phyloP scores from a whole-genome alignment of 805 yeast genomes.

The Saturnispora kantuleensis region DNA sequence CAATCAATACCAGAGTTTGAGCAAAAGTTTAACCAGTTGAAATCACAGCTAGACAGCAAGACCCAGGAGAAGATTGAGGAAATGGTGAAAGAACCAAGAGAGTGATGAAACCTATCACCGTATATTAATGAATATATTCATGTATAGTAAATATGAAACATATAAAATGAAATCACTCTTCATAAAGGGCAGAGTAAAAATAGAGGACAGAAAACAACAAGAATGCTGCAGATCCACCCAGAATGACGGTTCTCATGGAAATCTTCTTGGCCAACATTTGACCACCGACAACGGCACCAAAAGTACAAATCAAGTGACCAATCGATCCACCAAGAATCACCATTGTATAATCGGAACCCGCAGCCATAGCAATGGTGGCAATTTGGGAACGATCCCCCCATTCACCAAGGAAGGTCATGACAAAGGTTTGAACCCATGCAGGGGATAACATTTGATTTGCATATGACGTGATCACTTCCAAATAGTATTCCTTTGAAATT shows the following conservation, averaged over 20 bases:
- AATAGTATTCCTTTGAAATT: neutral
- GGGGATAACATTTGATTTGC: conserved; percentile 69
- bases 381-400: conserved; percentile 99
- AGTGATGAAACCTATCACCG: neutral
- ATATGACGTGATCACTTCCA: conserved; percentile 39
- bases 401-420: conserved; percentile 94
- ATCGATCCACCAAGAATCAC: conserved; percentile 82
- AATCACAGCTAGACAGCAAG: neutral
- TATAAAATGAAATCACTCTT: conserved; percentile 13
- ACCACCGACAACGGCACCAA: conserved; percentile 90
- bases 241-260: conserved; percentile 83
- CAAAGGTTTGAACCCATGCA: conserved; percentile 85
- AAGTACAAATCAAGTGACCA: conserved; percentile 85
- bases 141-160: neutral
- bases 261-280: conserved; percentile 80
- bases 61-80: neutral
- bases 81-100: neutral
- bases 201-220: conserved; percentile 74
- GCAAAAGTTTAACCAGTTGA: neutral
- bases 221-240: conserved; percentile 86
- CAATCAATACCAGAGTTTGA: neutral
- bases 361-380: conserved; percentile 97
- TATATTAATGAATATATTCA: neutral
- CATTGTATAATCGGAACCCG: conserved; percentile 85
- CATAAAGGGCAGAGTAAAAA: conserved; percentile 52